These are phyloP conservation scores for Candida dendrica DNA, from an alignment of 805 yeast genomes.

Conservation along the genomic window DNA sequence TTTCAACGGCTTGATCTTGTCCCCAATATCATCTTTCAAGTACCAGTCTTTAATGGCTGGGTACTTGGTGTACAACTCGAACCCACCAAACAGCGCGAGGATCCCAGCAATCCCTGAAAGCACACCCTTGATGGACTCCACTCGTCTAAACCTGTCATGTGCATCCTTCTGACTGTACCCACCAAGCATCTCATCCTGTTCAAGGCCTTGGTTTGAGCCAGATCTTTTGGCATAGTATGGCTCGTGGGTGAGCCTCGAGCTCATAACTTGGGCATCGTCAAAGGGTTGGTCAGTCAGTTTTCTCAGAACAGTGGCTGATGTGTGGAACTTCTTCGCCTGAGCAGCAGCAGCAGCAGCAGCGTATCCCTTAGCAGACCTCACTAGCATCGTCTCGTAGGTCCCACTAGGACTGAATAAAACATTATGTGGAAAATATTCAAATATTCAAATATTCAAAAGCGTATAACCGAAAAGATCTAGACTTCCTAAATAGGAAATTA, in stretches of 20 bases:
- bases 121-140: conserved; percentile 38
- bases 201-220: conserved; percentile 1
- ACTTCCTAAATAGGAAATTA: not conserved
- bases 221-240: conserved; percentile 22
- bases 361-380: not conserved
- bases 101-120: conserved; percentile 35
- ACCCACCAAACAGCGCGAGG: conserved; percentile 31
- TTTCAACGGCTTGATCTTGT: conserved; percentile 14
- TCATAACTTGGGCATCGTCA: conserved; percentile 27
- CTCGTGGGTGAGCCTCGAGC: conserved; percentile 16
- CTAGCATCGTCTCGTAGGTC: too few relatives aligned
- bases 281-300: conserved; percentile 20
- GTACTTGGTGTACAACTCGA: conserved; percentile 31
- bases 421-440: too few relatives aligned
- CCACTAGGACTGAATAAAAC: too few relatives aligned
- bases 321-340: not conserved
- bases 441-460: too few relatives aligned
- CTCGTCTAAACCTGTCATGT: conserved; percentile 23
- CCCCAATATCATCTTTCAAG: conserved; percentile 16
- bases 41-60: conserved; percentile 27
- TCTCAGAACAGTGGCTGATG: too few relatives aligned
- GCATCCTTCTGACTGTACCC: conserved; percentile 17
- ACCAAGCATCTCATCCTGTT: conserved; percentile 16
- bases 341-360: not conserved
- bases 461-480: not conserved